Percentiles rank a stretch among this genome's conserved stretches.
Conservation (phyloP, 257 asterid genomes). For the Salvia rosmarinus region DNA sequence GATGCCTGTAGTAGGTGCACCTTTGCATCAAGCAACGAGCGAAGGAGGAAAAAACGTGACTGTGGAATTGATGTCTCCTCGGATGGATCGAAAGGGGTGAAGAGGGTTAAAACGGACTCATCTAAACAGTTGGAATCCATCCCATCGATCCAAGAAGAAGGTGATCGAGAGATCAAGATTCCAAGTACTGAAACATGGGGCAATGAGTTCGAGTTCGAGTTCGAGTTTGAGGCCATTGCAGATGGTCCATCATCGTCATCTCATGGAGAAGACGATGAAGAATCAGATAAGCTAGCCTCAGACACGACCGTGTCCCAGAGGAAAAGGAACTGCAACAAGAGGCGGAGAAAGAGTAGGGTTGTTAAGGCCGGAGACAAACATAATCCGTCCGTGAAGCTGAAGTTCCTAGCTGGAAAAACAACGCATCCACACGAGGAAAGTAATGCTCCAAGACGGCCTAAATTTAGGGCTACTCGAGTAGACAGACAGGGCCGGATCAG, state of each 20-base stretch:
- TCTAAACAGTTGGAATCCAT: constrained; percentile 19
- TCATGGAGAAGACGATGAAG: constrained; percentile 29
- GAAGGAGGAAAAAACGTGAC: constrained; percentile 26
- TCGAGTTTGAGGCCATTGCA: constrained; percentile 12
- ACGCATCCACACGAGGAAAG: constrained; percentile 35
- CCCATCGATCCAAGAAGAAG: constrained; percentile 31
- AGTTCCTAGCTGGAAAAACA: constrained; percentile 52
- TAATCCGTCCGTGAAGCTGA: constrained; percentile 43
- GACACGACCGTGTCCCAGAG: constrained; percentile 1
- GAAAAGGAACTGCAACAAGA: constrained; percentile 30
- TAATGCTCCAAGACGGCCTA: constrained; percentile 36
- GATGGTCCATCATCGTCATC: constrained; percentile 32
- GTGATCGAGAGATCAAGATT: constrained; percentile 18
- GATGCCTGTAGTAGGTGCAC: constrained; percentile 24
- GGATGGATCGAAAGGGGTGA: constrained; percentile 27
- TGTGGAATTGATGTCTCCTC: constrained; percentile 26
- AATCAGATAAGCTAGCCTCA: constrained; percentile 22
- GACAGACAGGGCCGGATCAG: neutral
- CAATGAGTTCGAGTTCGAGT: neutral
- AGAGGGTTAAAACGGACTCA: constrained; percentile 21
- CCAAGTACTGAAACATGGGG: constrained; percentile 14
- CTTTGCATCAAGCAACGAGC: constrained; percentile 7
- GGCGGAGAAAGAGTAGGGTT: constrained; percentile 23
- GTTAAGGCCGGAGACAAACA: constrained; percentile 39
- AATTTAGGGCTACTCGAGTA: constrained; percentile 21